phyloP scores from a whole-genome alignment of 116 monocot species.

The Iris pallida region DNA sequence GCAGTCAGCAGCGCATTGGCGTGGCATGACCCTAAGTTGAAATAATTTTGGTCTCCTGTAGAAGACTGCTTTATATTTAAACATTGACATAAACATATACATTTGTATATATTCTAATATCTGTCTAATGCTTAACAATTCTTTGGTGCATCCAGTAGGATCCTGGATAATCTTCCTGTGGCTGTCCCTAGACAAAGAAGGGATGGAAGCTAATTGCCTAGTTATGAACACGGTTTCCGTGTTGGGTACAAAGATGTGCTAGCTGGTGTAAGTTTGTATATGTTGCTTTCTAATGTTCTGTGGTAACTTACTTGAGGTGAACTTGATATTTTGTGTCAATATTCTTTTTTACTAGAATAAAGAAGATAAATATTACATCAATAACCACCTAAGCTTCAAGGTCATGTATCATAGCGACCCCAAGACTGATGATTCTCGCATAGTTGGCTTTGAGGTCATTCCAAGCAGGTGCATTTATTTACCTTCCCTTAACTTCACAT shows the following conservation, averaged over 20 bases:
- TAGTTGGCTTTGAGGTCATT: slow-evolving; percentile 18
- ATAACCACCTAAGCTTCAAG: slow-evolving; percentile 17
- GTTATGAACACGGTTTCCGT: slow-evolving; percentile 70
- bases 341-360: slow-evolving; percentile 6
- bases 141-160: slow-evolving; percentile 27
- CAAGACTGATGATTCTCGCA: slow-evolving; percentile 9
- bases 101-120: no score
- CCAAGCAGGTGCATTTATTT: slow-evolving; percentile 16
- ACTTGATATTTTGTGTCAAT: not conserved
- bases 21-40: no score
- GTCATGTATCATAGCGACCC: slow-evolving; percentile 16
- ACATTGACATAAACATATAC: no score
- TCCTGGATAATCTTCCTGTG: slow-evolving; percentile 86
- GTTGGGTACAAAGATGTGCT: slow-evolving; percentile 59
- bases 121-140: slow-evolving; percentile 33
- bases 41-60: no score
- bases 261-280: slow-evolving; percentile 35
- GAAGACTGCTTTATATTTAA: no score
- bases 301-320: not conserved
- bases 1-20: no score
- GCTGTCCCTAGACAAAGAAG: slow-evolving; percentile 60
- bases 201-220: slow-evolving; percentile 49
- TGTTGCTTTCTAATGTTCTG: not conserved
- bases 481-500: not conserved
- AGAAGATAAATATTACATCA: slow-evolving; percentile 19